Base-by-base conservation (phyloP, 176 grass and related monocot species). In the Phyllostachys edulis region DNA sequence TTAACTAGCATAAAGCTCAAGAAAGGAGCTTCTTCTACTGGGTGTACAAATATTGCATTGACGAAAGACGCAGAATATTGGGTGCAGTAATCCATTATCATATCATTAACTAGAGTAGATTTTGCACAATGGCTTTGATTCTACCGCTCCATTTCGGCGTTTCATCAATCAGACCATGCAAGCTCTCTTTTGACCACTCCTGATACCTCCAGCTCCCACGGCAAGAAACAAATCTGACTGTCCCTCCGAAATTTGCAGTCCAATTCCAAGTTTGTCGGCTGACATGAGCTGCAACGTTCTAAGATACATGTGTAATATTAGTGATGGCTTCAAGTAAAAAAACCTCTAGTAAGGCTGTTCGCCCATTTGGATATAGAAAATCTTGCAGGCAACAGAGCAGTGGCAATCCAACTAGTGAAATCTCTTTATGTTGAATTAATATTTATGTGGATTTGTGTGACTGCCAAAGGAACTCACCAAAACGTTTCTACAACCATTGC, bases 1-100 rank as follows among this genome's bases (percentile, higher is more conserved):
- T 70, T 50, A 40, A 61, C 79, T 69, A 55, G 50, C n/a, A 69
- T 63, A 60, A 83, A 84, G 75, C 89, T 87, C 84, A 20, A 66
- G 73, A 67, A n/a, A 27, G 16, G 63, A 76, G 77, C 46, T 73
- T 77, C 63, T 60, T 50, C 66, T 51, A 47, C 36, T 11, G 26
- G 64, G 83, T 55, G 20, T 75, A 75, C 8, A 68, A 29, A 46
- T 21, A 42, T 68, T 63, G 47, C 23, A 69, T 50, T 51, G 38
- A 37, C 41, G 18, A 5, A 18, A 63, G 63, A 74, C 15, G 7
- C 60, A 76, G 60, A 67, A 29, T 60, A 75, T 50, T 34, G 5
- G 49, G 39, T 67, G 39, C 29, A 69, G 21, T 41, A 34, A 69
- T 44, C 41, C 77, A 34, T 34, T 34, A 34, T 34, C 32, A 76